phyloP scores from a whole-genome alignment of 2,329 filamentous ascomycete genomes.

The Penicillium olsonii region DNA sequence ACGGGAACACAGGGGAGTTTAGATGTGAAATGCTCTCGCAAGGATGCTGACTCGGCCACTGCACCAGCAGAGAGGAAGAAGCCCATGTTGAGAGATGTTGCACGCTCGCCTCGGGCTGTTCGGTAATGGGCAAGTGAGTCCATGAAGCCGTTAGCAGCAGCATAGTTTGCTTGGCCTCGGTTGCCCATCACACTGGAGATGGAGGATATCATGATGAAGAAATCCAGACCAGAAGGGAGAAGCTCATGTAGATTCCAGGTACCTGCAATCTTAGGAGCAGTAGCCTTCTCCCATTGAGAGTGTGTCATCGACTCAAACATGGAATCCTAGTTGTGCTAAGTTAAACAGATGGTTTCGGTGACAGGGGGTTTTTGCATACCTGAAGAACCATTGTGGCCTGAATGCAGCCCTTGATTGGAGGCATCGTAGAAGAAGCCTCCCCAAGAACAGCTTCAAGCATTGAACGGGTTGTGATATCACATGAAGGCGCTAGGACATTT shows the following conservation, averaged over 20 bases:
- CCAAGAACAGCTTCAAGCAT: conserved; percentile 13
- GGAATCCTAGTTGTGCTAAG: neutral
- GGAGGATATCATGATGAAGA: conserved; percentile 16
- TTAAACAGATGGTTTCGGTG: neutral
- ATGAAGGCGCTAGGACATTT: neutral
- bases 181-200: conserved; percentile 12
- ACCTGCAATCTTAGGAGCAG: neutral
- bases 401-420: neutral
- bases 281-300: neutral
- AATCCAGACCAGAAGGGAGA: conserved; percentile 7
- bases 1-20: neutral
- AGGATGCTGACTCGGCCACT: neutral
- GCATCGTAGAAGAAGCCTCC: neutral
- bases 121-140: conserved; percentile 18
- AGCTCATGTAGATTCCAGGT: conserved; percentile 4
- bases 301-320: neutral
- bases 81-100: neutral
- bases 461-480: neutral
- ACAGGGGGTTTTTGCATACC: neutral
- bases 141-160: conserved; percentile 11
- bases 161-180: conserved; percentile 14
- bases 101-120: neutral
- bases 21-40: neutral
- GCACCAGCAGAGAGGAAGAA: neutral
- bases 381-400: neutral